Base-by-base conservation (phyloP, 805 yeast species). In the Hanseniaspora jakobsenii region DNA sequence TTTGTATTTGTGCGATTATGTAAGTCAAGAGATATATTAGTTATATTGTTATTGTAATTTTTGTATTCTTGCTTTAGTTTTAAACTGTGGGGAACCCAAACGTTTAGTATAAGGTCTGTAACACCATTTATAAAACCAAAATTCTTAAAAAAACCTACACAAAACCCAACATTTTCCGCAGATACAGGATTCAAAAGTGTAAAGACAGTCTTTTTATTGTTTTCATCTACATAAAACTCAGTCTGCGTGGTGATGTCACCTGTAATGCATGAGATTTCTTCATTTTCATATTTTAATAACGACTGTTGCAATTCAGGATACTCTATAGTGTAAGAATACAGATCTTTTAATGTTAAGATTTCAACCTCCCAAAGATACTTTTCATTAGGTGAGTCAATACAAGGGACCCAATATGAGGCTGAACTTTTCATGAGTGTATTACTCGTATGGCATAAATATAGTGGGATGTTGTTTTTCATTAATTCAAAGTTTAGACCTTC, bases 361-460 rank as follows among this genome's bases (percentile, higher is more conserved):
- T 84, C 94, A 8, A 91, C 58, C 50, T 86, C 86, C 97, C 97
- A 91, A 1, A 95, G 81, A 34, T 82, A 80, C 49, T 84, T 73
- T 53, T 86, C 95, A 73, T 87, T 80, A 26, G 86, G 60, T 36
- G 80, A 82, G 51, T 91, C 96, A 5, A 91, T 71, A 57, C 98
- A 91, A 0, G 99, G 99, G 38, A 91, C 81, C 99, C 99, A 91
- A n/a, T 86, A 80, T 2, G 95, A 83, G 0, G 97, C 82, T 13
- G 91, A 75, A 3, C 81, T 70, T 14, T 85, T 84, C 36, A 78
- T 62, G 23, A 84, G 86, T 4, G 83, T 70, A 55, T 89, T 87
- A 1, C 75, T 68, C 0, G 97, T 89, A 60, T 81, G 86, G 2
- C 84, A 93, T 55, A 80, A 91, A 94, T 95, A 85, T 37, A 64